Evolutionary conservation across 2,329 filamentous ascomycete genomes (phyloP).

Genomic region (Aspergillus terreus): DNA sequence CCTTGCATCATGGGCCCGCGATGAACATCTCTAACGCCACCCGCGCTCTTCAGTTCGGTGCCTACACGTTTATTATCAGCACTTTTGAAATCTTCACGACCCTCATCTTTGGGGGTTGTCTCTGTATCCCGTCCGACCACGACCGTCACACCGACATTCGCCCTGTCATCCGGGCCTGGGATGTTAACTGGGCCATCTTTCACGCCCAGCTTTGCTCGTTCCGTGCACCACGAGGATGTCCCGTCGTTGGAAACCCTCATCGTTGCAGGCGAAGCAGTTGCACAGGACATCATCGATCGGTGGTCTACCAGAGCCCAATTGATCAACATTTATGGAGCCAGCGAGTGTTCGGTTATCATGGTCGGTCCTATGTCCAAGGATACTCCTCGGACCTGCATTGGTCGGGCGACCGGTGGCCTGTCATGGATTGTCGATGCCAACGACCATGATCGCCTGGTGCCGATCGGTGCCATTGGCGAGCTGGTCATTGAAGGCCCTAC

Average conservation of each 20-base stretch:
- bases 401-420: slow-evolving; percentile 15
- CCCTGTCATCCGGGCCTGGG: slow-evolving; percentile 33
- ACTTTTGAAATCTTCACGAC: slow-evolving; percentile 21
- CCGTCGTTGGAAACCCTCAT: slow-evolving; percentile 35
- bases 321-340: slow-evolving; percentile 35
- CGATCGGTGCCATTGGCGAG: slow-evolving; percentile 31
- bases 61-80: slow-evolving; percentile 35
- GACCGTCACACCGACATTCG: slow-evolving; percentile 44
- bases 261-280: slow-evolving; percentile 23
- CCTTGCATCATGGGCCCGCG: slow-evolving; percentile 44
- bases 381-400: slow-evolving; percentile 14
- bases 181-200: slow-evolving; percentile 6
- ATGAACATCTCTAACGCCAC: slow-evolving; percentile 47
- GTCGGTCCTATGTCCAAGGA: slow-evolving; percentile 9
- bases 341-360: slow-evolving; percentile 26
- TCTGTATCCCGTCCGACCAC: slow-evolving; percentile 47
- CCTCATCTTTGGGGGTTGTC: slow-evolving; percentile 10
- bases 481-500: slow-evolving; percentile 41
- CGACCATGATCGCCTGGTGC: slow-evolving; percentile 26
- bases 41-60: slow-evolving; percentile 26
- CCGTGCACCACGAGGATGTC: slow-evolving; percentile 34
- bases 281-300: slow-evolving; percentile 16
- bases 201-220: slow-evolving; percentile 12
- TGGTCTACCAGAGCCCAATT: slow-evolving; percentile 28
- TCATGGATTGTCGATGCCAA: slow-evolving; percentile 27